Evolutionary conservation across 2,329 filamentous ascomycete genomes (phyloP), one percentile per base, ranked within the genome.

Genomic region (Penicillium brevicompactum): DNA sequence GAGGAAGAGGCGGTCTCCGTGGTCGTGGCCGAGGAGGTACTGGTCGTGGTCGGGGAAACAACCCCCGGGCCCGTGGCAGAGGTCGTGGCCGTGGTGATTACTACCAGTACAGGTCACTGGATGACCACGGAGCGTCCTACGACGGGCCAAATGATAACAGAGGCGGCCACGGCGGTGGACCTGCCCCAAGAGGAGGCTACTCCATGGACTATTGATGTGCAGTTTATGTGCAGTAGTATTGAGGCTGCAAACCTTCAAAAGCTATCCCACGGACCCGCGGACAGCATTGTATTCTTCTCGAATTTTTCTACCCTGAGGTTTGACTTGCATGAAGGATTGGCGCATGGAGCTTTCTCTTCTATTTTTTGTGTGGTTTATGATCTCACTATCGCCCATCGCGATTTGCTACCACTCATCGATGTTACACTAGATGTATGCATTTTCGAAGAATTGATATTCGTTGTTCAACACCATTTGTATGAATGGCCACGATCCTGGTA

Each of bases 31-130:
- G 74, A 55, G 72, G 74, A 55, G 72, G 74, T 22, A 63, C 61
- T n/a, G 73, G 77, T 40, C 73, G 70, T 46, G 70, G 72, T 44
- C 67, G 74, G 50, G 74, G 76, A 24, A 60, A 66, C 49, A 66
- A 70, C 6, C 60, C 57, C 42, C 67, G 76, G 45, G 75, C 75
- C 54, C 77, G 78, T 55, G 76, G 78, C n/a, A 69, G 76, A 38
- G 76, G 79, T 6, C 74, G 76, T 51, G 77, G 82, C 45, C 78
- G 82, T 10, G 76, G 82, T 45, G 74, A 78, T 24, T 80, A 81
- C 21, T 64, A 78, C 53, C 77, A 79, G 43, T 90, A 91, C 69
- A 81, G 82, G 54, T 90, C 87, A 2, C 78, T 90, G 2, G 88
- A 90, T 68, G 88, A 91, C 62, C 72, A 76, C 50, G 61, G 22